Conservation (phyloP, 2,329 filamentous ascomycete genomes). For the Stachybotrys chartarum region DNA sequence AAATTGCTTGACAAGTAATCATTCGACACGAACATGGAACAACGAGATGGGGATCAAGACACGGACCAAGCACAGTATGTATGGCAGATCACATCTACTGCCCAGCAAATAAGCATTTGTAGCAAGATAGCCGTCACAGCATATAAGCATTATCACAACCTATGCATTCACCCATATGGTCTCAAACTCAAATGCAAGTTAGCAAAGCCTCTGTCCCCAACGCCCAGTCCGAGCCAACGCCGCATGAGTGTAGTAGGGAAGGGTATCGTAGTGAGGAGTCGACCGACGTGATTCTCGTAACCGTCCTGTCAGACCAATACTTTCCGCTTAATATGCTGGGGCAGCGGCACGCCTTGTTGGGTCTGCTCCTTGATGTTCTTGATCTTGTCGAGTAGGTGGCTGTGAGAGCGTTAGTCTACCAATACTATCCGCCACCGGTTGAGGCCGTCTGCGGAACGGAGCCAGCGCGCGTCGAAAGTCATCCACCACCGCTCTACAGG, state of each 20-base stretch:
- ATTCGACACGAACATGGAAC: no score
- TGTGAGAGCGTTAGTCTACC: constrained; percentile 25
- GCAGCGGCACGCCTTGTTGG: constrained; percentile 22
- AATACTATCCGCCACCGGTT: constrained; percentile 18
- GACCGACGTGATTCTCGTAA: neutral
- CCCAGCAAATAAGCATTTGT: no score
- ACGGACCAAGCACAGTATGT: no score
- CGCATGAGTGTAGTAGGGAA: neutral
- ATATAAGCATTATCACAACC: no score
- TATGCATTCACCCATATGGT: no score
- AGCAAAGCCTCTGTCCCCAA: neutral
- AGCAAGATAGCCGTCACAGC: no score
- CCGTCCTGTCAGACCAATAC: constrained; percentile 25
- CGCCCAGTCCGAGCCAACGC: neutral
- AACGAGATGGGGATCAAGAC: no score
- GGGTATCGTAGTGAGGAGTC: no score
- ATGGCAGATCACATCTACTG: no score
- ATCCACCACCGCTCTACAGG: constrained; percentile 9
- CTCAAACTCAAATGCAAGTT: no score
- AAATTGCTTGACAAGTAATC: no score
- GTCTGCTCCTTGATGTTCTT: constrained; percentile 32
- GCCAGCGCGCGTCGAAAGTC: constrained; percentile 15
- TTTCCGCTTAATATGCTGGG: constrained; percentile 39
- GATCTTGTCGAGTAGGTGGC: constrained; percentile 50
- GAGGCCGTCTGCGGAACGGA: constrained; percentile 17